Base-by-base conservation (phyloP, 2,329 filamentous ascomycete species). In the Pyrenophora teres region DNA sequence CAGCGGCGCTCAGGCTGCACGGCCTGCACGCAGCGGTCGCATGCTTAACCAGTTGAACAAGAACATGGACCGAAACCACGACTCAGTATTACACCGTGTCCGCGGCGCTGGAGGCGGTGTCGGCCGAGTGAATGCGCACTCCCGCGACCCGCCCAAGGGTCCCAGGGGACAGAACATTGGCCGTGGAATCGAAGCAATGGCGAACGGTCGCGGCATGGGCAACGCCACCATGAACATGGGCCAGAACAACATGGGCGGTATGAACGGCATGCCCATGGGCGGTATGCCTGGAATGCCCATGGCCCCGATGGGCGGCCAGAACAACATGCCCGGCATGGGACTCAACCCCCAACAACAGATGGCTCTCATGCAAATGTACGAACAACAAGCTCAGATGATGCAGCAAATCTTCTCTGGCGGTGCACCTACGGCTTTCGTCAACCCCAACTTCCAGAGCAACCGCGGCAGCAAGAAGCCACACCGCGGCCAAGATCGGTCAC, bases 1-100 rank as follows among this genome's bases (percentile, higher is more conserved):
- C 45, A 83, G 78, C 63, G 68, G 66, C 23, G 47, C 57, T 15
- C 59, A 62, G 46, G 50, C 59, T 54, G 50, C 49, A 18, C 65
- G 46, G 46, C 76, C 70, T 46, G 75, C 65, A 52, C 86, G 90
- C 61, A 60, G 63, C 36, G 92, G 91, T 72, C 86, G 90, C 56
- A 86, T 97, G 80, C 81, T 97, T 50, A 90, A 91, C 42, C 91
- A 97, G 63, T 83, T 95, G 69, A 86, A 88, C 70, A 90, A 90
- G 67, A 85, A 87, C 12, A 87, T 96, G 84, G 90, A 95, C 65
- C 87, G 93, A 56, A 80, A 82, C 31, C 79, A 80, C 61, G 92
- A 96, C 62, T 81, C 82, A n/a, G 83, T 86, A 33, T 82, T 96
- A 52, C 92, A 95, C 73, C 88, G 90, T 47, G 87, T 94, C 38